Evolutionary conservation across 257 asterid species (phyloP).

Genomic region (Rauvolfia tetraphylla): DNA sequence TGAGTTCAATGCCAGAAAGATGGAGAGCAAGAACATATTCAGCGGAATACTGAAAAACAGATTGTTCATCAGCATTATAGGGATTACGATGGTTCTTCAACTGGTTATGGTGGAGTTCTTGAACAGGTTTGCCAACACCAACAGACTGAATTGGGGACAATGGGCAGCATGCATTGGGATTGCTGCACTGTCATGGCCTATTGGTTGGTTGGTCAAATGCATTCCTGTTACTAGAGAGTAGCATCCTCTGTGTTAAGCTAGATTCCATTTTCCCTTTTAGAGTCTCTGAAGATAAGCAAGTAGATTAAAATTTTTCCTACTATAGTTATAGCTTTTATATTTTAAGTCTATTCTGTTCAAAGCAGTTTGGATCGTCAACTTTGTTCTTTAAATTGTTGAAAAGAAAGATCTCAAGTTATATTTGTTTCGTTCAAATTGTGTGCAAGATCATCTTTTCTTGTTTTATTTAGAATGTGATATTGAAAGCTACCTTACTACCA

Average conservation of each 20-base stretch:
- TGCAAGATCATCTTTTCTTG: background rate
- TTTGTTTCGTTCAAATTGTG: background rate
- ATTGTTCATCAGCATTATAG: conserved; percentile 33
- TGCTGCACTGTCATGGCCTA: conserved; percentile 36
- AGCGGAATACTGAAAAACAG: conserved; percentile 34
- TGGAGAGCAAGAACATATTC: conserved; percentile 24
- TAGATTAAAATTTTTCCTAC: too few relatives aligned
- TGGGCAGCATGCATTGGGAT: conserved; percentile 37
- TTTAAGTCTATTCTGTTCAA: background rate
- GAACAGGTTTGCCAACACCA: conserved; percentile 35
- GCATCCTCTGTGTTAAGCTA: background rate
- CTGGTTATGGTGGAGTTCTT: conserved; percentile 36
- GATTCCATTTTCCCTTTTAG: background rate
- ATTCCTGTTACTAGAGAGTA: conserved; percentile 19
- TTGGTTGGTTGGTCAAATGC: conserved; percentile 37
- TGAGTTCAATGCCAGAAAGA: conserved; percentile 21
- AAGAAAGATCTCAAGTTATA: background rate
- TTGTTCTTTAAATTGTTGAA: background rate
- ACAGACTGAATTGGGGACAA: conserved; percentile 36
- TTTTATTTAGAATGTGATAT: too few relatives aligned
- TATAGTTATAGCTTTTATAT: too few relatives aligned
- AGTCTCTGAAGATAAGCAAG: too few relatives aligned
- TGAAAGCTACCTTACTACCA: too few relatives aligned
- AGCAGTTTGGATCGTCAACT: background rate
- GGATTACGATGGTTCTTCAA: conserved; percentile 30